Evolutionary conservation across 306 rosid species (phyloP), one percentile per base, ranked within the genome.

Genomic region (Inga laurina): DNA sequence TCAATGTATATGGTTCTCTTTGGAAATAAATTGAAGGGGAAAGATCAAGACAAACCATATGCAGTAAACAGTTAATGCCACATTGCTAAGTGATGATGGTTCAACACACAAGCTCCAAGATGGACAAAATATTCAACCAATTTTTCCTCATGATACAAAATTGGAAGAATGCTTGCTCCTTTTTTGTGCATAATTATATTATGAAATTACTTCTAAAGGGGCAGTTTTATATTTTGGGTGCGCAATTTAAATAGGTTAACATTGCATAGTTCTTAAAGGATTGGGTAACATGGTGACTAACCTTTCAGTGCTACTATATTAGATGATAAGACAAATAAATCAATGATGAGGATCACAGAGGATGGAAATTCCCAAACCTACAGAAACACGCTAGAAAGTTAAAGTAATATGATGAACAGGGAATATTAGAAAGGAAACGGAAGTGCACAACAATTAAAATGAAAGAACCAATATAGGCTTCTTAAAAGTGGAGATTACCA

Each of bases 351-450:
- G 84, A 90, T 88, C 89, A 89, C 90, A 24, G 94, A 87, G 68
- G 99, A 88, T 49, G 95, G 97, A 83, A 90, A 96, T 83, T 94
- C 97, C 99, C 99, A 94, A 24, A 92, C 94, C 99, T 96, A 85
- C 79, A 84, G 74, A 74, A 87, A 51, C 76, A 57, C 16, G 54
- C 64, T 52, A 65, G 27, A 70, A 74, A 54, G 59, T 90, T 75
- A 85, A 78, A 82, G 59, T 76, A 64, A 68, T 76, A 43, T 66
- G 11, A 68, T 69, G 27, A 82, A 83, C 59, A 22, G 69, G 16
- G 24, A 68, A 75, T 49, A 19, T 41, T 56, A 44, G 34, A 64
- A 67, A 41, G 49, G 43, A 68, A 72, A 39, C 62, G 21, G 44
- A 81, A 74, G 34, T 57, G 30, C 72, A 61, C 21, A 51, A 52